phyloP scores from a whole-genome alignment of 108 stramenopile genomes.

The Nitzschia palea region DNA sequence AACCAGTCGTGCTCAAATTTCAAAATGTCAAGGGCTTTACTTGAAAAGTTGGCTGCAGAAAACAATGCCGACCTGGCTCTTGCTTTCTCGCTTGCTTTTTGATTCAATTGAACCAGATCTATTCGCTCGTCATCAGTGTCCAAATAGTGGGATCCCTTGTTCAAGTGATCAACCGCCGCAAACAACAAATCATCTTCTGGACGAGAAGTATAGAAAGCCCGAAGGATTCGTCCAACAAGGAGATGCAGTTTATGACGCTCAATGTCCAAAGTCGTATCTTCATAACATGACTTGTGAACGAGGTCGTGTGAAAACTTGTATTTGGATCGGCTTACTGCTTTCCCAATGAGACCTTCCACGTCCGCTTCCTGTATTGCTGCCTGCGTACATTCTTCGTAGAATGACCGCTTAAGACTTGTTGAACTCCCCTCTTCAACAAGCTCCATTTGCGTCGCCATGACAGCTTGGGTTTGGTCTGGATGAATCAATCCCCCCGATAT shows the following conservation, averaged over 20 bases:
- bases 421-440: conserved; percentile 6
- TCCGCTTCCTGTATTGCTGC: conserved; percentile 12
- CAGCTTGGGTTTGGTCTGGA: conserved; percentile 10
- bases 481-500: conserved; percentile 13
- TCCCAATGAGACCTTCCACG: conserved; percentile 12
- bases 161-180: conserved; percentile 13
- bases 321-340: not conserved
- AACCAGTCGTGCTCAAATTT: conserved; percentile 15
- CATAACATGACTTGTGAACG: conserved; percentile 10
- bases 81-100: conserved; percentile 3
- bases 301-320: conserved; percentile 16
- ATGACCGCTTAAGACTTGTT: not conserved
- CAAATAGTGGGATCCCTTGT: conserved; percentile 12
- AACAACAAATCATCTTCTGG: conserved; percentile 15
- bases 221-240: not conserved
- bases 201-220: not conserved
- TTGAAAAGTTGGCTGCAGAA: conserved; percentile 7
- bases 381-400: conserved; percentile 4
- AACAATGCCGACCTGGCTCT: conserved; percentile 3
- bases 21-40: conserved; percentile 10
- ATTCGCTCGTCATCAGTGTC: conserved; percentile 8
- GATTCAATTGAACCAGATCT: conserved; percentile 15
- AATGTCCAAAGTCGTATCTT: not conserved
- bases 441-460: conserved; percentile 12
- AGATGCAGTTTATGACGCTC: conserved; percentile 13